A percentile compares a stretch with the other conserved stretches of the same genome.
These are phyloP conservation scores for Musa troglodytarum DNA, from an alignment of 176 grass and related monocot genomes.

Conservation along the genomic window DNA sequence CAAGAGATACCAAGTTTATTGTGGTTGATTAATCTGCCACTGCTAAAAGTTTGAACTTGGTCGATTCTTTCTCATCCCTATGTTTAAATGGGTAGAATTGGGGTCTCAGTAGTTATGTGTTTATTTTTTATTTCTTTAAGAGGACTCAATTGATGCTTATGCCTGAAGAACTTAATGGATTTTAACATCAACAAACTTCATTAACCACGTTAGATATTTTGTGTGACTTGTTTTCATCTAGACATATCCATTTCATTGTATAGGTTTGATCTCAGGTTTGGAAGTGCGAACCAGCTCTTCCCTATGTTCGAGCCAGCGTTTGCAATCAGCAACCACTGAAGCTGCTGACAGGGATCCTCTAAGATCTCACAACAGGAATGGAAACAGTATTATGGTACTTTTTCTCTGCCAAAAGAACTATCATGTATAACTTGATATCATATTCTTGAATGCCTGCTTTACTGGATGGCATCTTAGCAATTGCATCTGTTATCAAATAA, in stretches of 20 bases:
- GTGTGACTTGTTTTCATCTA: background rate
- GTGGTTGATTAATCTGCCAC: background rate
- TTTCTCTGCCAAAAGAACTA: background rate
- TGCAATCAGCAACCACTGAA: constrained; percentile 11
- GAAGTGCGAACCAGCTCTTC: constrained; percentile 6
- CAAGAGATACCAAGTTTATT: background rate
- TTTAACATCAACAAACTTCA: no score
- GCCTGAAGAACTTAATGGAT: no score
- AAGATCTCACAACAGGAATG: constrained; percentile 3
- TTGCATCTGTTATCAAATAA: background rate
- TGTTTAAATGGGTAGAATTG: background rate
- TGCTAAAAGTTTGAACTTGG: background rate
- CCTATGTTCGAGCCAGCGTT: constrained; percentile 6
- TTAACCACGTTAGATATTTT: background rate
- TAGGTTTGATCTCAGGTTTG: constrained; percentile 10
- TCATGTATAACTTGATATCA: background rate
- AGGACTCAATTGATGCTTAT: no score
- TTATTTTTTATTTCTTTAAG: no score
- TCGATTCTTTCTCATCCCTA: background rate
- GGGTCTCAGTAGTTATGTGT: background rate
- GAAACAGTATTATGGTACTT: background rate
- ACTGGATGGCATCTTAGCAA: background rate
- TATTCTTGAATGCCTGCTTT: background rate
- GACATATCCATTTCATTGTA: background rate
- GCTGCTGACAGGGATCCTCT: constrained; percentile 3